Percentiles rank a stretch among this genome's conserved stretches.
These are phyloP conservation scores for Pholiota molesta DNA, from an alignment of 768 basidiomycete genomes.

Conservation along the genomic window DNA sequence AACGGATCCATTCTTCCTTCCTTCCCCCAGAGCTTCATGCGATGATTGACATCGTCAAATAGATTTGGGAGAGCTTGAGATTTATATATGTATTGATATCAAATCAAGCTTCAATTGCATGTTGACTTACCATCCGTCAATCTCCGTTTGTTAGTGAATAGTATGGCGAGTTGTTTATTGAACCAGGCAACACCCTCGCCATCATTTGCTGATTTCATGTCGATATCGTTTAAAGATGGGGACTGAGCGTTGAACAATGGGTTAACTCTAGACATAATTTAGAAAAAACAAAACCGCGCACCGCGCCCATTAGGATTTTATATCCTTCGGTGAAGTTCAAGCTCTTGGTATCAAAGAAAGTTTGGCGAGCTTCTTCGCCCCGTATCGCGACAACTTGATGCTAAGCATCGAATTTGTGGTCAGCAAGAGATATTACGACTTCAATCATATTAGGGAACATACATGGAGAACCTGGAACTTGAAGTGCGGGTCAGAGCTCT, in stretches of 20 bases:
- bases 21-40: constrained; percentile 28
- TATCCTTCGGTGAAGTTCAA: constrained; percentile 37
- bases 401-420: constrained; percentile 3
- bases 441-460: neutral
- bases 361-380: constrained; percentile 34
- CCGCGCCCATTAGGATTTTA: constrained; percentile 35
- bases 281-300: neutral
- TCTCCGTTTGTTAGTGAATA: constrained; percentile 24
- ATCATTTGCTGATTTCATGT: constrained; percentile 12
- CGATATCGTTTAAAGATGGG: constrained; percentile 29
- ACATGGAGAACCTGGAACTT: constrained; percentile 33
- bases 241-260: constrained; percentile 1
- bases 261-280: too few relatives aligned
- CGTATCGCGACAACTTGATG: constrained; percentile 31
- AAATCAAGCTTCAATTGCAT: neutral
- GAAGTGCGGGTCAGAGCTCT: constrained; percentile 27
- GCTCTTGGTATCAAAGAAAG: constrained; percentile 32
- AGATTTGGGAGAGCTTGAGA: constrained; percentile 18
- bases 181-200: constrained; percentile 23
- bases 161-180: constrained; percentile 22
- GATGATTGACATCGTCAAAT: constrained; percentile 27
- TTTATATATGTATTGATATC: neutral
- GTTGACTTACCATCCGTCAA: constrained; percentile 18
- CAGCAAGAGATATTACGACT: neutral
- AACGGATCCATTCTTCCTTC: constrained; percentile 32